Evolutionary conservation across 345 rosid species (phyloP), one percentile per base, ranked within the genome.

Genomic region (Jatropha curcas): DNA sequence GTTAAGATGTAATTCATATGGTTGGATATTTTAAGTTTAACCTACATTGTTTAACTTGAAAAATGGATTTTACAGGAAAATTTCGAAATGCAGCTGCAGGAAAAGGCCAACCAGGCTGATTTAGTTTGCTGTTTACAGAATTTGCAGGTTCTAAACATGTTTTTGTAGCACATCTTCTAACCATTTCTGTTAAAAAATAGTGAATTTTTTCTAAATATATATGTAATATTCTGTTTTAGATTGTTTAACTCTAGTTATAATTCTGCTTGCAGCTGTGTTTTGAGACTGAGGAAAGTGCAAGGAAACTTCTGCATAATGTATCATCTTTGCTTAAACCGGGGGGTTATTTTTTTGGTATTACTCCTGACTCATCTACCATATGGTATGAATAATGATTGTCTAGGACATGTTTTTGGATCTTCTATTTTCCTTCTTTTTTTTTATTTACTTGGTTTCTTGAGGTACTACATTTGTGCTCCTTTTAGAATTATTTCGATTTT

Each of bases 321-420:
- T 84, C 99, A 11, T 86, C 85, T 71, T 77, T 95, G 84, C 86
- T 92, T 74, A 91, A 92, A 80, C 94, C 99, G 0, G 97, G 98
- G 81, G 99, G 99, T 73, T 95, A 89, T 85, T 92, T 92, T 83
- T 85, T 95, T 16, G 99, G 98, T 76, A 87, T 95, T 77, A 88
- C 92, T 86, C 97, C 96, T 60, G 99, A 95, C 86, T 92, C 98
- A 67, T 92, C 99, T 84, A 95, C 96, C 9, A 91, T 95, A 86
- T 95, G 99, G 99, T 95, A 92, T 82, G 93, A 70, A 60, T 84
- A 65, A 71, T 56, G 31, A 73, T 68, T 68, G 50, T 71, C 37
- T 34, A 27, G 55, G 65, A 51, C 55, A 39, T 16, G 58, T 14
- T 8, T 61, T 37, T 19, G 28, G 22, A 67, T 43, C 53, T 74